Conservation (phyloP, 75 land plant genomes). For the Cupressus sempervirens region DNA sequence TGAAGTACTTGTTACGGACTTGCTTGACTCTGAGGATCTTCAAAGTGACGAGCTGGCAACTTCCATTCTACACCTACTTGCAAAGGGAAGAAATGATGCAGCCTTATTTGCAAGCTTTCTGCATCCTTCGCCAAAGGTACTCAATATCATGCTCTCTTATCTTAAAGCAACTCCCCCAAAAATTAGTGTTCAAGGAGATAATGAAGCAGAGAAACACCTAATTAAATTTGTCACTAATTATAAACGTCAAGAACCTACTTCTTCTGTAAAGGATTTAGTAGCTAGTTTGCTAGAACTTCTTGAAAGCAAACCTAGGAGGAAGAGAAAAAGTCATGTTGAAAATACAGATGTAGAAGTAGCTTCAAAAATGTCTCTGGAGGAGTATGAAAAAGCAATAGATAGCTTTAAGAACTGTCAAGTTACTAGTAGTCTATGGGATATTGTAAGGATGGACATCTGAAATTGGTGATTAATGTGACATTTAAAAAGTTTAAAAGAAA, state of each 20-base stretch:
- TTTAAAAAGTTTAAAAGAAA: too few relatives aligned
- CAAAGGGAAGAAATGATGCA: constrained; percentile 11
- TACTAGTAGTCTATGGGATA: constrained; percentile 15
- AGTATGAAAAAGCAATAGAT: constrained; percentile 20
- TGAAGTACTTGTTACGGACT: constrained; percentile 13
- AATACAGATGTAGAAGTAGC: neutral
- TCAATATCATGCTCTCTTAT: constrained; percentile 13
- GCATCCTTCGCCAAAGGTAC: constrained; percentile 16
- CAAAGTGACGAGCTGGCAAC: constrained; percentile 23
- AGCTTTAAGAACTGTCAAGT: constrained; percentile 17
- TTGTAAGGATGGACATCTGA: constrained; percentile 13
- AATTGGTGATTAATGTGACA: neutral
- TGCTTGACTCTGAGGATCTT: constrained; percentile 12
- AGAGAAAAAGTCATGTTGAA: constrained; percentile 9
- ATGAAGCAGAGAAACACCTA: constrained; percentile 6
- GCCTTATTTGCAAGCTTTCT: constrained; percentile 16
- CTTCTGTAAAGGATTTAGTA: constrained; percentile 13
- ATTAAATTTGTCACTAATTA: constrained; percentile 17
- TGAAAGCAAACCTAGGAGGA: constrained; percentile 13
- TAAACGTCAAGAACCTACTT: constrained; percentile 1
- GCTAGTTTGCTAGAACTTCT: constrained; percentile 5
- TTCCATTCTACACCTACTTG: constrained; percentile 9
- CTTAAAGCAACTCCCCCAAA: constrained; percentile 17
- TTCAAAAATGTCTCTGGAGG: constrained; percentile 12
- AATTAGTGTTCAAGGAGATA: constrained; percentile 11